Conservation (phyloP, 129 eudicot species). For the Gnaphalium uliginosum region DNA sequence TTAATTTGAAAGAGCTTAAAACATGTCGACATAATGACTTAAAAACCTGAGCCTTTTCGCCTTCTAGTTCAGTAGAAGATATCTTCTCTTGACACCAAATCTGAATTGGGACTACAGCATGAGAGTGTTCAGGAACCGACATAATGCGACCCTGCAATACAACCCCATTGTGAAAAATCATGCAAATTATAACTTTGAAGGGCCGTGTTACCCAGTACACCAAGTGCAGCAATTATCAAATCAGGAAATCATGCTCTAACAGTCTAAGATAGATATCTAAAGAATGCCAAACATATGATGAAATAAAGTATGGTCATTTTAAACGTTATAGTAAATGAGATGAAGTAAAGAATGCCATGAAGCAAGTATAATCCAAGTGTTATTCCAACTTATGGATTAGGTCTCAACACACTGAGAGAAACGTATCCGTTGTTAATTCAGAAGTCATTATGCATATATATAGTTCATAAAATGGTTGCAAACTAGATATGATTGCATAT, state of each 20-base stretch:
- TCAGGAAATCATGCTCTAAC: not conserved
- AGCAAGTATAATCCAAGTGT: not conserved
- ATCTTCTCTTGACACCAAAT: slow-evolving; percentile 45
- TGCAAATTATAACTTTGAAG: not conserved
- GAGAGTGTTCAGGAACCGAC: slow-evolving; percentile 58
- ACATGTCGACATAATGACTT: slow-evolving; percentile 60
- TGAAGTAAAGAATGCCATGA: slow-evolving; percentile 4
- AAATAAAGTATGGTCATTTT: not conserved
- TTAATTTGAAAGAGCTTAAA: slow-evolving; percentile 35
- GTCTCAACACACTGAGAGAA: not conserved
- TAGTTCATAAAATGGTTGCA: not conserved
- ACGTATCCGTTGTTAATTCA: not conserved
- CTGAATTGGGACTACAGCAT: slow-evolving; percentile 60
- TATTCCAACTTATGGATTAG: not conserved
- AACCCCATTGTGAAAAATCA: slow-evolving; percentile 25
- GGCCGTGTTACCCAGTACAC: not conserved
- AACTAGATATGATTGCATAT: not conserved
- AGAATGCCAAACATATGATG: not conserved
- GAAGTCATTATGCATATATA: slow-evolving; percentile 2
- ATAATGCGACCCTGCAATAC: slow-evolving; percentile 66
- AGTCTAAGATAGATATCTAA: not conserved
- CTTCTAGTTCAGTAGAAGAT: slow-evolving; percentile 36
- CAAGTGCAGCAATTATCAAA: not conserved
- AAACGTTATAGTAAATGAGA: not conserved
- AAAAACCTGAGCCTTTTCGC: slow-evolving; percentile 38